A percentile compares a stretch with the other conserved stretches of the same genome.
Conservation (phyloP, 2,329 filamentous ascomycete species). For the Dactylellina leptospora region DNA sequence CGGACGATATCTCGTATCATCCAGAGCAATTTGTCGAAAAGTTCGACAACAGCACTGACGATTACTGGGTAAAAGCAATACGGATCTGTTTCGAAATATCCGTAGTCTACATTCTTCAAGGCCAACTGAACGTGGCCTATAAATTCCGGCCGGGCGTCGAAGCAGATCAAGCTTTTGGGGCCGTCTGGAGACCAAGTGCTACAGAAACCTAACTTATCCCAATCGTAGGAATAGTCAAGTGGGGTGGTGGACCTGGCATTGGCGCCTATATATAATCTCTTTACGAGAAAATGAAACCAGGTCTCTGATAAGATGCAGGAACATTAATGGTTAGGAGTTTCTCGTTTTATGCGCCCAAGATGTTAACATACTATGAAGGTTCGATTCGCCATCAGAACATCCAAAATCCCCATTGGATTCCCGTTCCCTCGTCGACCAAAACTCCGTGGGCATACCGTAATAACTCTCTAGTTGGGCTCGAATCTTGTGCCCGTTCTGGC, state of each 20-base stretch:
- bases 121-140: neutral
- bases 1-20: slow-evolving; percentile 5
- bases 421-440: slow-evolving; percentile 11
- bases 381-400: neutral
- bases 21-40: slow-evolving; percentile 3
- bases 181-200: slow-evolving; percentile 19
- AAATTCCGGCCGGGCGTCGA: slow-evolving; percentile 2
- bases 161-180: slow-evolving; percentile 14
- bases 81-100: slow-evolving; percentile 10
- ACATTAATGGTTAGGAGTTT: neutral
- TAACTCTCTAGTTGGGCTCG: neutral
- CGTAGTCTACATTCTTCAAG: neutral
- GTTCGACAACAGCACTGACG: neutral
- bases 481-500: too few species aligned
- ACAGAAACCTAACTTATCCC: slow-evolving; percentile 20
- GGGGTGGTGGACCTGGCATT: neutral
- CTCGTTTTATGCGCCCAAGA: neutral
- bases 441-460: slow-evolving; percentile 20
- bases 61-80: slow-evolving; percentile 24
- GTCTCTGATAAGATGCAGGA: neutral
- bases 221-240: neutral
- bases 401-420: slow-evolving; percentile 25
- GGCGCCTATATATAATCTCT: neutral
- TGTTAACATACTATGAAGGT: slow-evolving; percentile 17
- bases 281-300: slow-evolving; percentile 24